These are phyloP conservation scores for Helicostylum pulchrum DNA, from an alignment of 192 early-diverging fungal genomes.

Conservation along the genomic window DNA sequence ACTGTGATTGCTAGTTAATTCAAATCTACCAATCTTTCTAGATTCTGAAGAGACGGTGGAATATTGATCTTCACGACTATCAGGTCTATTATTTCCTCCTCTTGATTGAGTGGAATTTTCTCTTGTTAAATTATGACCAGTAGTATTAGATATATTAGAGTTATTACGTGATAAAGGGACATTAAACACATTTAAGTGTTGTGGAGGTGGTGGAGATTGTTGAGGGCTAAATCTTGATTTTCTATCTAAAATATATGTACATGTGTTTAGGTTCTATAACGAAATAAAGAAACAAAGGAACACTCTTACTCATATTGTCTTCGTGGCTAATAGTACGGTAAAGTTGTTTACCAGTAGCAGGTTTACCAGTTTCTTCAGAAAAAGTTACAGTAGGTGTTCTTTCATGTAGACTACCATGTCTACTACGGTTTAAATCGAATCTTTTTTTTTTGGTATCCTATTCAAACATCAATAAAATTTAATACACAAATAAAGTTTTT, in stretches of 20 bases:
- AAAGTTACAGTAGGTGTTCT: conserved; percentile 11
- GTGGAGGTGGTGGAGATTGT: background rate
- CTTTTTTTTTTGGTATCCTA: background rate
- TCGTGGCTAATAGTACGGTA: conserved; percentile 13
- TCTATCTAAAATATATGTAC: background rate
- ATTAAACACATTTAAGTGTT: conserved; percentile 3
- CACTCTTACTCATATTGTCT: conserved; percentile 12
- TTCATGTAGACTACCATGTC: conserved; percentile 16
- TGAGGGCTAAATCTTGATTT: conserved; percentile 11
- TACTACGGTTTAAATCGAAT: conserved; percentile 1
- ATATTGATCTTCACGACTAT: conserved; percentile 3
- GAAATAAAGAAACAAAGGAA: background rate
- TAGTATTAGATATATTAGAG: conserved; percentile 1
- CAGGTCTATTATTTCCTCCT: background rate
- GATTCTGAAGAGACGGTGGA: conserved; percentile 16
- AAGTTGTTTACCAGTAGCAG: background rate
- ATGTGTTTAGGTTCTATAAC: background rate
- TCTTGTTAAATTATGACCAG: background rate
- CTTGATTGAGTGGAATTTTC: conserved; percentile 8
- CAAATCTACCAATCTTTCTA: conserved; percentile 31
- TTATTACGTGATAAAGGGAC: conserved; percentile 25
- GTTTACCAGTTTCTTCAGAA: conserved; percentile 6
- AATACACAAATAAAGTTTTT: background rate
- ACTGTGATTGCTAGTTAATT: conserved; percentile 15
- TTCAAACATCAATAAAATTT: background rate